Evolutionary conservation across 495 filamentous ascomycete genomes (phyloP).

Genomic region (Rhypophila decipiens): DNA sequence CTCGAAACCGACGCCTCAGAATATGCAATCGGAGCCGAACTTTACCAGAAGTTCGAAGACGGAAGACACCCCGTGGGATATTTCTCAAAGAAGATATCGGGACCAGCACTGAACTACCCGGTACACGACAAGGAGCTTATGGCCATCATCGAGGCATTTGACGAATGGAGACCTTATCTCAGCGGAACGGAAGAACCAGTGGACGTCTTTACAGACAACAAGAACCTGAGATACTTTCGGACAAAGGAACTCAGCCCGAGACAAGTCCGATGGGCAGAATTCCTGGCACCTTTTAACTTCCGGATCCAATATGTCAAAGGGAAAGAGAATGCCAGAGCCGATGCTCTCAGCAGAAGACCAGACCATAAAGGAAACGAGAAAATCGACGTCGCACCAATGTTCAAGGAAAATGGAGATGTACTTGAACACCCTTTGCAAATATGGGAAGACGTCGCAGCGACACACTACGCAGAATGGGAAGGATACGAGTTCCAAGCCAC

Average conservation of each 20-base stretch:
- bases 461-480: too few species aligned
- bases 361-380: not conserved
- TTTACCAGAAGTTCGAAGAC: not conserved
- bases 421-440: too few species aligned
- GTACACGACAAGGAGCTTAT: not conserved
- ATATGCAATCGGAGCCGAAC: not conserved
- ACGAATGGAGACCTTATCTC: not conserved
- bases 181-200: not conserved
- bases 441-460: too few species aligned
- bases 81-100: not conserved
- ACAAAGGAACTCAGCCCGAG: not conserved
- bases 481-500: too few species aligned
- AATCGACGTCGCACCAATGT: too few species aligned
- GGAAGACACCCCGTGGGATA: not conserved
- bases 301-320: not conserved
- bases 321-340: fast-evolving
- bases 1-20: not conserved
- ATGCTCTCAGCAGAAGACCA: not conserved
- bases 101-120: not conserved
- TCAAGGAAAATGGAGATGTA: too few species aligned
- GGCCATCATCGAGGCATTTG: not conserved
- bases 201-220: not conserved
- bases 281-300: not conserved
- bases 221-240: not conserved
- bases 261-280: not conserved